Evolutionary conservation across 495 filamentous ascomycete species (phyloP), one percentile per base, ranked within the genome.

Genomic region (Penicillium verhagenii): DNA sequence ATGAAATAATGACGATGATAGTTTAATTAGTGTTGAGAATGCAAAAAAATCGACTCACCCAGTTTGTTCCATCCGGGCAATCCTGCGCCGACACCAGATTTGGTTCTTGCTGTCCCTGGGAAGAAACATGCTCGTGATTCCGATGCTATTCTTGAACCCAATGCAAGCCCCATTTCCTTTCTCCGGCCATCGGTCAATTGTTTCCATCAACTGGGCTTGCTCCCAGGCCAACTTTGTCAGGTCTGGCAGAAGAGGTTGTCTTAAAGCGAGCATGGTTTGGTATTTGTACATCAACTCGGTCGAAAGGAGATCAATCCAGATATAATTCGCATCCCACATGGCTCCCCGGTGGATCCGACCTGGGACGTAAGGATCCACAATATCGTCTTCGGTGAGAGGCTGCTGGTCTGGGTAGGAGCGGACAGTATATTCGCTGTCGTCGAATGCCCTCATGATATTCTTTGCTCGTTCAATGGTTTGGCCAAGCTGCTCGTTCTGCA

Each of bases 11-110:
- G n/a, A n/a, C n/a, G n/a, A n/a, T n/a, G n/a, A n/a, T n/a, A n/a
- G n/a, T n/a, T n/a, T n/a, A n/a, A n/a, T n/a, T n/a, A n/a, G n/a
- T n/a, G n/a, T n/a, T n/a, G 6, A 33, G 18, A 20, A 47, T 43
- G 13, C 16, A 19, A 53, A 25, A n/a, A 23, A 37, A 18, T 16
- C 16, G 37, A 79, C 91, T 75, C 71, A 97, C 94, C 94, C 94
- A 65, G 85, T 75, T 55, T 81, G 76, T 70, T 98, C 94, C 52
- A 96, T 77, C 51, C 80, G 68, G 14, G 87, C 91, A 65, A 94
- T 80, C 68, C 91, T 93, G 63, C 82, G 80, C 52, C 90, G 85
- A 56, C 84, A 79, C 93, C 92, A 98, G 78, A 86, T 87, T n/a
- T 82, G 78, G 67, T 95, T 81, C 64, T 76, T 83, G 21, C 72